These are phyloP conservation scores for Phaeosphaeriaceae sp. DNA, from an alignment of 2,329 filamentous ascomycete species.

Conservation along the genomic window DNA sequence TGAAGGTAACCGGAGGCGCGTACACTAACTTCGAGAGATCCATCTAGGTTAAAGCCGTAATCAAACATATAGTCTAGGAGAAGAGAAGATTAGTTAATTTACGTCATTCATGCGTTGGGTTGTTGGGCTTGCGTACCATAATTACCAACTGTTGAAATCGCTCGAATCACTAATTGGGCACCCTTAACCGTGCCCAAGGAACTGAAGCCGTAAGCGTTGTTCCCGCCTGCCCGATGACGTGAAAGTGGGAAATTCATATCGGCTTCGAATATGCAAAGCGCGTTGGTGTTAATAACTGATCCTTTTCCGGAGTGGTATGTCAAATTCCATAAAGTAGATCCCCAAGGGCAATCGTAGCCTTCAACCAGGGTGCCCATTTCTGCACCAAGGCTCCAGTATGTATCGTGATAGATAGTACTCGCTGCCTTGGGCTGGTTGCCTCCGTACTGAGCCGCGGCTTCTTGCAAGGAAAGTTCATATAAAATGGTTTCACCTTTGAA, in stretches of 20 bases:
- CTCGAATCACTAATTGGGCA: constrained; percentile 43
- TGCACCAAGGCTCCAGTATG: constrained; percentile 56
- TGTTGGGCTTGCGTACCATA: constrained; percentile 26
- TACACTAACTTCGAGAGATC: constrained; percentile 44
- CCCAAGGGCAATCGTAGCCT: constrained; percentile 61
- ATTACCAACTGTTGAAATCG: constrained; percentile 53
- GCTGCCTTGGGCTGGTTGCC: constrained; percentile 52
- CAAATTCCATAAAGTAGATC: constrained; percentile 59
- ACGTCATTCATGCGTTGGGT: too few species aligned
- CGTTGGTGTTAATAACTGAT: constrained; percentile 53
- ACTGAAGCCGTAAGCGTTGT: constrained; percentile 29
- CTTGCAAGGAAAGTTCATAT: constrained; percentile 63
- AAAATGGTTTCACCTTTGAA: constrained; percentile 62
- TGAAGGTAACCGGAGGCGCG: constrained; percentile 43
- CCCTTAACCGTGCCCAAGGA: constrained; percentile 40
- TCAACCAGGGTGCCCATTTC: constrained; percentile 51
- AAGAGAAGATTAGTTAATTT: not conserved
- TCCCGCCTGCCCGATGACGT: constrained; percentile 35
- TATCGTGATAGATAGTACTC: constrained; percentile 57
- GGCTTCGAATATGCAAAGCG: constrained; percentile 55
- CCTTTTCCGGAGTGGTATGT: constrained; percentile 53
- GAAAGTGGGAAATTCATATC: constrained; percentile 43
- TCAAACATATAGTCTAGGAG: constrained; percentile 43
- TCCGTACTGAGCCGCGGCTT: constrained; percentile 62
- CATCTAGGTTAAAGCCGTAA: constrained; percentile 38